Percentiles rank a stretch among this genome's conserved stretches.
These are phyloP conservation scores for Colletotrichum lentis DNA, from an alignment of 2,329 filamentous ascomycete genomes.

Conservation along the genomic window DNA sequence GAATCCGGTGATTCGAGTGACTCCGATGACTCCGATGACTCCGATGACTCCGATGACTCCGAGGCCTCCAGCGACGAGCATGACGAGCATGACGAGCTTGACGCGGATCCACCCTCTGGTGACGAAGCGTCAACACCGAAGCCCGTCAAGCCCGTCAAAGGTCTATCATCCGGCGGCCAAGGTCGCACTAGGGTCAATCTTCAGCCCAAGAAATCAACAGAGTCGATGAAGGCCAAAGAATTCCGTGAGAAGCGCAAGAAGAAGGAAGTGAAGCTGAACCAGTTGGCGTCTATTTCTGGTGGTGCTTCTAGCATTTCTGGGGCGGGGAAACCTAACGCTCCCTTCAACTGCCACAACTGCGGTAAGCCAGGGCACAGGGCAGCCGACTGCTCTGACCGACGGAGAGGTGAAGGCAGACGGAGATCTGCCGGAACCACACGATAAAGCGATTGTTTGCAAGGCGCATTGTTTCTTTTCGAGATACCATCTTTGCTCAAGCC, in stretches of 20 bases:
- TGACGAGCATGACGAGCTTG: conserved; percentile 29
- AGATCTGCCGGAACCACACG: conserved; percentile 21
- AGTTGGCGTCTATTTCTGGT: conserved; percentile 67
- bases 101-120: not conserved
- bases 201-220: conserved; percentile 48
- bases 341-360: conserved; percentile 67
- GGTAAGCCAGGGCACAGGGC: conserved; percentile 68
- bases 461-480: conserved; percentile 13
- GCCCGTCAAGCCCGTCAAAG: conserved; percentile 40
- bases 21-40: conserved; percentile 42
- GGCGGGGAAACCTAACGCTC: conserved; percentile 27
- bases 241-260: conserved; percentile 68
- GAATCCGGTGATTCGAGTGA: conserved; percentile 42
- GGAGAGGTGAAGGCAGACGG: conserved; percentile 36
- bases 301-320: conserved; percentile 32
- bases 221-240: conserved; percentile 57
- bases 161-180: conserved; percentile 26
- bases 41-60: conserved; percentile 39
- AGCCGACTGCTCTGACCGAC: conserved; percentile 59
- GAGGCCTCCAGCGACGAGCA: conserved; percentile 31
- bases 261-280: conserved; percentile 73
- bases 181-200: conserved; percentile 30
- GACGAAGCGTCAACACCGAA: conserved; percentile 20
- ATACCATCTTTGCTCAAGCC: conserved; percentile 26
- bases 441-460: conserved; percentile 1